Conservation (phyloP, 176 grass and related monocot genomes). For the Coix lacrymajobi region DNA sequence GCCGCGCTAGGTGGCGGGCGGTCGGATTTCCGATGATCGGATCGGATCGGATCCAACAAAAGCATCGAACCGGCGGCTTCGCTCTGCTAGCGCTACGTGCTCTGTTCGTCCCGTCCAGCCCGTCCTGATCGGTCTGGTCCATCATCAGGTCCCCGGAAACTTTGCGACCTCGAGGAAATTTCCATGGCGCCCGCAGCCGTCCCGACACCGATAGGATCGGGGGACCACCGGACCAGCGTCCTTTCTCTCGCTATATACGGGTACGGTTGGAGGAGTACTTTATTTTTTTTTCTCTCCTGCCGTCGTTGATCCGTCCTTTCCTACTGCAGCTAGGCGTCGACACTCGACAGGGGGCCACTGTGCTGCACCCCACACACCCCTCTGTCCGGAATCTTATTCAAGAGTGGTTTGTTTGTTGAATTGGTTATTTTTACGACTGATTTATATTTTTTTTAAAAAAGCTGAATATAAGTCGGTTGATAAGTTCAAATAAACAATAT, state of each 20-base stretch:
- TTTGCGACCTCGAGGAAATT: slow-evolving; percentile 24
- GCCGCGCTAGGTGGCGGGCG: neutral
- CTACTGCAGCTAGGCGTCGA: neutral
- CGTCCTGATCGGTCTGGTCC: neutral
- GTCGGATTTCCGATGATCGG: neutral
- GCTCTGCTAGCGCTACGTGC: neutral
- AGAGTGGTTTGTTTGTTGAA: neutral
- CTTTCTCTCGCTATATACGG: neutral
- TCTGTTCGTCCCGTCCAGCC: neutral
- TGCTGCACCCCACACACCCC: too few relatives aligned
- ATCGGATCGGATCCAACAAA: neutral
- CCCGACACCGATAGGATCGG: neutral
- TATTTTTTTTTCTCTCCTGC: neutral
- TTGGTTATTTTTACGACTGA: too few relatives aligned
- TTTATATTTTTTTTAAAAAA: too few relatives aligned
- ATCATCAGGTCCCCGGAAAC: neutral
- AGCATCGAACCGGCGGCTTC: neutral
- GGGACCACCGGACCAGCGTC: neutral
- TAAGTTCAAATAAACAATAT: too few relatives aligned
- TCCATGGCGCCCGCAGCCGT: neutral
- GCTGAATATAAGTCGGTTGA: too few relatives aligned
- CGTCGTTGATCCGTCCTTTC: neutral
- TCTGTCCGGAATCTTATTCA: neutral
- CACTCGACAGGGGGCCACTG: too few relatives aligned
- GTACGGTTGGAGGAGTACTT: neutral